phyloP scores from a whole-genome alignment of 257 asterid genomes.

The Scutellaria minor region DNA sequence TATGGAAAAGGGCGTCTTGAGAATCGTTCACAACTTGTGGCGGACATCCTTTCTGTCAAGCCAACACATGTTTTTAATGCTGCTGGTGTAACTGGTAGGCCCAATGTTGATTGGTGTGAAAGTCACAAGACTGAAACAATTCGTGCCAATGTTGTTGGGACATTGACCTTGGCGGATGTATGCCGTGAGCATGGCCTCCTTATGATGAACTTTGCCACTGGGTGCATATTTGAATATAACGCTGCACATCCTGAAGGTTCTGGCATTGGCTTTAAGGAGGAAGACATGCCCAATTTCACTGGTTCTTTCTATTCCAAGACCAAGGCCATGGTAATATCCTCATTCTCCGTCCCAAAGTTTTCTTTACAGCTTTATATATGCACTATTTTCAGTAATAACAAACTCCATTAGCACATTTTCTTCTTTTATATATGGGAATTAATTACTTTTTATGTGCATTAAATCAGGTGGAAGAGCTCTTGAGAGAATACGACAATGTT shows the following conservation, averaged over 20 bases:
- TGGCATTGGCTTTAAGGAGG: constrained; percentile 90
- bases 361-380: neutral
- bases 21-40: constrained; percentile 65
- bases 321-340: constrained; percentile 85
- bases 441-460: constrained; percentile 27
- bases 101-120: constrained; percentile 99
- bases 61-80: constrained; percentile 96
- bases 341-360: constrained; percentile 18
- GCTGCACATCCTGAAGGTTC: constrained; percentile 90
- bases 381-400: neutral
- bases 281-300: constrained; percentile 82
- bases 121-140: constrained; percentile 86
- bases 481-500: constrained; percentile 86
- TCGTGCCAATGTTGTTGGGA: constrained; percentile 88
- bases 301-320: constrained; percentile 99
- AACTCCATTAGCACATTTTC: neutral
- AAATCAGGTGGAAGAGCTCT: constrained; percentile 85
- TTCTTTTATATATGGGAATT: neutral
- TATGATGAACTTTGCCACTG: constrained; percentile 87
- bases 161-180: constrained; percentile 86
- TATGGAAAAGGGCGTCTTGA: constrained; percentile 93
- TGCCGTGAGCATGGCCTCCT: constrained; percentile 81
- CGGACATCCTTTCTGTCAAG: constrained; percentile 66
- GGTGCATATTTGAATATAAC: constrained; percentile 90
- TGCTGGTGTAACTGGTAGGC: constrained; percentile 98